Evolutionary conservation across 108 stramenopile species (phyloP), one percentile per base, ranked within the genome.

Genomic region (Bacterosira constricta): DNA sequence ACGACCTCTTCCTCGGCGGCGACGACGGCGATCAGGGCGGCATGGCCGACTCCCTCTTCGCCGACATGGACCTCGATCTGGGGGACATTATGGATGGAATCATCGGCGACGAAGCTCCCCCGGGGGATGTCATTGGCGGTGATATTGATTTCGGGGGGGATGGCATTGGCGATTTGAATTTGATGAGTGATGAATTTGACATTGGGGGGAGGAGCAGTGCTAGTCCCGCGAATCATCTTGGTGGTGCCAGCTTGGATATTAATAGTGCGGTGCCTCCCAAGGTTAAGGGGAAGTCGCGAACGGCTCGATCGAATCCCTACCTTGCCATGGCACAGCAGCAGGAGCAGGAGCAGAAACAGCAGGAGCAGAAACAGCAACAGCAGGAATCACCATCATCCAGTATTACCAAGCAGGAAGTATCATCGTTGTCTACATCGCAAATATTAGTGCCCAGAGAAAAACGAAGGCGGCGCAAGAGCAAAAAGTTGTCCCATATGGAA

Each of bases 41-140:
- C 15, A 30, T 53, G 4, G 31, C 46, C 20, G 70, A 56, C 8
- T 62, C 60, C 23, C 31, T 76, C 9, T 76, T 76, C 34, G 69
- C 39, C 17, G 69, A 71, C 27, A 70, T 76, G 75, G 75, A 76
- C 7, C 41, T 71, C n/a, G 75, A 76, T 29, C 31, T 71, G 20
- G 69, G 69, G 6, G 68, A 70, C 38, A 69, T 69, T 27, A 45
- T 68, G 69, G 69, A 39, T 0, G 60, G 56, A 27, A 64, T 73
- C 6, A 56, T 73, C 55, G 55, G 55, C 52, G 52, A 5, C 46
- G 15, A 15, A 7, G 17, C 13, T 44, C 1, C 13, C 13, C 38
- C 31, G 0, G 66, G 66, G 26, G 71, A 61, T 42, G 59, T 52
- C 11, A 26, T 39, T 6, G 39, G 35, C 25, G 35, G 37, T 46